Conservation (phyloP, 2,329 filamentous ascomycete species). For the Penicillium sp. region DNA sequence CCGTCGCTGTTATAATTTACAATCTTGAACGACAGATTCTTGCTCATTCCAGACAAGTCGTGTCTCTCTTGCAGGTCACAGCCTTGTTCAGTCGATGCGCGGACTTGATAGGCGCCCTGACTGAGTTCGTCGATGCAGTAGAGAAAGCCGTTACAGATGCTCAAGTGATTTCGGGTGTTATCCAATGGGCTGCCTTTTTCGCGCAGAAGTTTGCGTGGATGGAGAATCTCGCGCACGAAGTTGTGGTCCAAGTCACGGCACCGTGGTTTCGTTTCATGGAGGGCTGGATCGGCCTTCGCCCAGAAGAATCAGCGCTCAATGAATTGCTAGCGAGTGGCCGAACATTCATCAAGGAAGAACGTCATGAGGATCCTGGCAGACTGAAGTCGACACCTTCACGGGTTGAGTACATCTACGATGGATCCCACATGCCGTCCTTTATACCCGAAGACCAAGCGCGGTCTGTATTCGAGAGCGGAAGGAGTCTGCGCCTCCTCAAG, state of each 20-base stretch:
- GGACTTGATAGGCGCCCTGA: constrained; percentile 36
- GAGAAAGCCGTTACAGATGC: constrained; percentile 56
- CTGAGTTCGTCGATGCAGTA: constrained; percentile 44
- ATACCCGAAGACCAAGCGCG: constrained; percentile 67
- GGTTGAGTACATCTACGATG: constrained; percentile 54
- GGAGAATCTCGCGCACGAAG: constrained; percentile 63
- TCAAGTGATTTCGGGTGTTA: constrained; percentile 60
- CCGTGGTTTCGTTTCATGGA: constrained; percentile 68
- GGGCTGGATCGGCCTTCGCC: constrained; percentile 71
- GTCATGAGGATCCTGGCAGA: constrained; percentile 59
- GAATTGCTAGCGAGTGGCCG: constrained; percentile 52
- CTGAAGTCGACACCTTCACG: constrained; percentile 60
- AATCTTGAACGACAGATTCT: constrained; percentile 38
- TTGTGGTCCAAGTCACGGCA: constrained; percentile 60
- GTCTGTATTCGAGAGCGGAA: constrained; percentile 75
- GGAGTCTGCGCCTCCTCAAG: constrained; percentile 70
- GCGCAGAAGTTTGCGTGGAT: constrained; percentile 64
- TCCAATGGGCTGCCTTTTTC: constrained; percentile 60
- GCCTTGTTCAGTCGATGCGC: constrained; percentile 40
- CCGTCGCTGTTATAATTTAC: constrained; percentile 34
- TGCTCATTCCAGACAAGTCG: constrained; percentile 20
- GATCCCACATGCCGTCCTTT: constrained; percentile 66
- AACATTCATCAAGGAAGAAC: constrained; percentile 61
- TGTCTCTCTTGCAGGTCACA: constrained; percentile 38
- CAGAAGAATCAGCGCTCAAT: constrained; percentile 54